Evolutionary conservation across 176 grass and related monocot genomes (phyloP), one percentile per base, ranked within the genome.

Genomic region (Ananas comosus): DNA sequence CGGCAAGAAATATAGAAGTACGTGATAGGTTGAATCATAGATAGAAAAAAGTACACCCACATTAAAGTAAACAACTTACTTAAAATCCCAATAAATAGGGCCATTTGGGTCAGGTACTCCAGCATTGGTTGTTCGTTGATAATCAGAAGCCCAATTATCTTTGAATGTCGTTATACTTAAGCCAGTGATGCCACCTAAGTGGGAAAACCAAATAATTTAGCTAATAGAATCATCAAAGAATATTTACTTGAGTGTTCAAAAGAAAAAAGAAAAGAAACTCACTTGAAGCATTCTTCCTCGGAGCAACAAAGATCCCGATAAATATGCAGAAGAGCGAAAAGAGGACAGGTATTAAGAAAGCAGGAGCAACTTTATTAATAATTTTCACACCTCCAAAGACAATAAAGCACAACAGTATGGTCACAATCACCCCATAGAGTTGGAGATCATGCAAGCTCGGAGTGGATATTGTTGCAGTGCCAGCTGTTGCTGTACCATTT

Each of bases 321-420:
- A 90, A 97, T 71, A 97, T 97, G 81, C 94, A 97, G 65, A 90
- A 70, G 13, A 97, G 67, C 18, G 94, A 97, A 80, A 97, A 90
- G 18, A 97, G 90, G 19, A 97, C 89, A 13, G 94, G 89, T 76
- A 97, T 75, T 75, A 97, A 76, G 78, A 97, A 88, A 72, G 94
- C 94, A 49, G 94, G 89, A 22, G 94, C 94, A 54, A 97, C 94
- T 74, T 82, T 88, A 70, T 97, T 97, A 53, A 97, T 97, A 18
- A 97, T 97, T 78, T 97, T 97, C 52, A 97, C 94, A 80, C 94
- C 94, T 72, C 94, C 94, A 82, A 97, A 97, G 49, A 97, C 94
- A 87, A 97, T 92, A 79, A 97, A 97, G 72, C 89, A 92, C 11
- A 97, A 70, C 80, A 97, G 78, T 61, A 97, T 82, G 51, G 89